These are phyloP conservation scores for Colletotrichum sp. DNA, from an alignment of 2,329 filamentous ascomycete genomes.

Conservation along the genomic window DNA sequence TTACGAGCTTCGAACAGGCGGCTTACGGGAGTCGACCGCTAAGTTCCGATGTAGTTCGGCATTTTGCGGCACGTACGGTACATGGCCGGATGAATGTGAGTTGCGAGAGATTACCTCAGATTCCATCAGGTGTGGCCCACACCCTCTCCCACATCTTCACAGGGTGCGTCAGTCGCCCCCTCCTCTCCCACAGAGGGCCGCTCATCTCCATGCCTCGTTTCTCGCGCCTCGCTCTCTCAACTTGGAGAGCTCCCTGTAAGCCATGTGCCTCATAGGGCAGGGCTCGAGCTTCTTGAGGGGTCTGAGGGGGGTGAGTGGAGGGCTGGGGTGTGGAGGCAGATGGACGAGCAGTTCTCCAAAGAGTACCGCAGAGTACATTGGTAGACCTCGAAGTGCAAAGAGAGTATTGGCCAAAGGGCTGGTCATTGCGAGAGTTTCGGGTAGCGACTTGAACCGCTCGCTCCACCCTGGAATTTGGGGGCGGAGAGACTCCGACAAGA, in stretches of 20 bases:
- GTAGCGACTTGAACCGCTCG: conserved; percentile 12
- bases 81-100: neutral
- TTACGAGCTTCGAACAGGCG: neutral
- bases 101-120: conserved; percentile 4
- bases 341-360: neutral
- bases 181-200: neutral
- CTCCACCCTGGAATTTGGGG: conserved; percentile 8
- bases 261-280: conserved; percentile 14
- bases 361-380: neutral
- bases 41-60: neutral
- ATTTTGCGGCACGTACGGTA: neutral
- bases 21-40: neutral
- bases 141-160: neutral
- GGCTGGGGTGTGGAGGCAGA: neutral
- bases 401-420: neutral
- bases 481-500: conserved; percentile 11
- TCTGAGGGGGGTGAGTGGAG: neutral
- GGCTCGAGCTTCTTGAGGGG: neutral
- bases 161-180: neutral
- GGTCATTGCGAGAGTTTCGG: conserved; percentile 17
- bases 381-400: neutral
- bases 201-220: neutral
- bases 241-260: neutral
- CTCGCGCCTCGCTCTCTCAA: neutral
- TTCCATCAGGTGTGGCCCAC: neutral